These are phyloP conservation scores for Candida boleticola DNA, from an alignment of 805 yeast species.

Conservation along the genomic window DNA sequence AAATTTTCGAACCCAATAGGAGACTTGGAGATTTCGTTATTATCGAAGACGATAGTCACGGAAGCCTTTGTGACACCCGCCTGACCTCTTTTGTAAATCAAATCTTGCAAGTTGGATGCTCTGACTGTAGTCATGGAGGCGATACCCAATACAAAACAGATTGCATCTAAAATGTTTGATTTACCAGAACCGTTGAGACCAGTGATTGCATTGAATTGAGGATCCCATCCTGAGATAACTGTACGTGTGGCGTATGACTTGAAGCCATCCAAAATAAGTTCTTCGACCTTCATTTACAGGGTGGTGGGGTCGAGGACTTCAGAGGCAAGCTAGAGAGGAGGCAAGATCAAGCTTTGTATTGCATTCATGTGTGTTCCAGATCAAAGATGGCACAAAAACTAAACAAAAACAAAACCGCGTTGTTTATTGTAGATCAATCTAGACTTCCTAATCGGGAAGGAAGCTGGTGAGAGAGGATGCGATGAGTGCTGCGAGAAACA, in stretches of 20 bases:
- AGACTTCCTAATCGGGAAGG: constrained; percentile 15
- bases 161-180: constrained; percentile 93
- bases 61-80: constrained; percentile 97
- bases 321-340: no score
- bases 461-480: background rate
- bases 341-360: no score
- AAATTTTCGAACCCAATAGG: constrained; percentile 87
- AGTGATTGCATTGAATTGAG: constrained; percentile 95
- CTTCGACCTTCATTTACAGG: constrained; percentile 80
- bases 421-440: constrained; percentile 3
- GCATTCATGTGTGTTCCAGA: background rate
- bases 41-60: constrained; percentile 94
- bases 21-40: constrained; percentile 66
- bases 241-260: constrained; percentile 97
- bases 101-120: constrained; percentile 89
- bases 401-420: constrained; percentile 11
- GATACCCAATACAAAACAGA: constrained; percentile 96
- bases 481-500: no score
- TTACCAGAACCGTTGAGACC: constrained; percentile 98
- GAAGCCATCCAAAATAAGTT: constrained; percentile 94
- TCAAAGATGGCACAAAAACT: background rate
- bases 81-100: constrained; percentile 95
- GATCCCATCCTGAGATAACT: constrained; percentile 93
- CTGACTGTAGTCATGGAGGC: constrained; percentile 93
- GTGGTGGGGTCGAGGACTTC: background rate